phyloP scores from a whole-genome alignment of 768 basidiomycete genomes.

The Russula emetica region DNA sequence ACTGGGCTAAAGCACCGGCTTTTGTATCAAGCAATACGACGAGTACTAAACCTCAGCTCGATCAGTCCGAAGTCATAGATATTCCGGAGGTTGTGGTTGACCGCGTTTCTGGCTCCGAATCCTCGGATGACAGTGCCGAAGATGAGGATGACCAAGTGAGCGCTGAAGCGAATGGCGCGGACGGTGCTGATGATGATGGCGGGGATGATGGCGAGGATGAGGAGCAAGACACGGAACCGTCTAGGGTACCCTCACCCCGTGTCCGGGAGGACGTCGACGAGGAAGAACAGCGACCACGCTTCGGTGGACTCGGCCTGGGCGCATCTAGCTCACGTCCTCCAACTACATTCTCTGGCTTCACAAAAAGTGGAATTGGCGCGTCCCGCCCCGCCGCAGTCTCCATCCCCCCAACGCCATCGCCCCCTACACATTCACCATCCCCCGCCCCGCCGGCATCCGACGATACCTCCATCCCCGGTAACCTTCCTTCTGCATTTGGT shows the following conservation, averaged over 20 bases:
- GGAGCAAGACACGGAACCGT: constrained; percentile 46
- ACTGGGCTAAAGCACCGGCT: constrained; percentile 75
- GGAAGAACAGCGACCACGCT: constrained; percentile 41
- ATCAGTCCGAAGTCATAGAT: constrained; percentile 43
- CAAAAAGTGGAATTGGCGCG: constrained; percentile 45
- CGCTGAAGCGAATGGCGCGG: constrained; percentile 36
- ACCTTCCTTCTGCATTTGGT: constrained; percentile 42
- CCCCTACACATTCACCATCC: constrained; percentile 36
- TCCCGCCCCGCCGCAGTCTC: constrained; percentile 30
- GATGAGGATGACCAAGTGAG: constrained; percentile 29
- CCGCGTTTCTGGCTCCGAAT: constrained; percentile 35
- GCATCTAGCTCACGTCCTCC: constrained; percentile 30
- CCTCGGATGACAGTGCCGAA: constrained; percentile 38
- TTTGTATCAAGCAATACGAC: constrained; percentile 56
- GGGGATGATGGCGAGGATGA: constrained; percentile 35
- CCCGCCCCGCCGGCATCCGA: constrained; percentile 42
- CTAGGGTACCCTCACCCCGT: constrained; percentile 55
- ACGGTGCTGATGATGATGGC: constrained; percentile 32
- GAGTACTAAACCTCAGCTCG: constrained; percentile 31
- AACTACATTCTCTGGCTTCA: constrained; percentile 35
- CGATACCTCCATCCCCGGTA: constrained; percentile 32
- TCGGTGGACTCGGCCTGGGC: constrained; percentile 46
- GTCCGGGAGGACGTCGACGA: constrained; percentile 49
- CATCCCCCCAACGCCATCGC: constrained; percentile 35
- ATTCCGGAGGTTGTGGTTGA: constrained; percentile 17